phyloP scores from a whole-genome alignment of 2,329 filamentous ascomycete species.

The Myriosclerotinia duriaeana region DNA sequence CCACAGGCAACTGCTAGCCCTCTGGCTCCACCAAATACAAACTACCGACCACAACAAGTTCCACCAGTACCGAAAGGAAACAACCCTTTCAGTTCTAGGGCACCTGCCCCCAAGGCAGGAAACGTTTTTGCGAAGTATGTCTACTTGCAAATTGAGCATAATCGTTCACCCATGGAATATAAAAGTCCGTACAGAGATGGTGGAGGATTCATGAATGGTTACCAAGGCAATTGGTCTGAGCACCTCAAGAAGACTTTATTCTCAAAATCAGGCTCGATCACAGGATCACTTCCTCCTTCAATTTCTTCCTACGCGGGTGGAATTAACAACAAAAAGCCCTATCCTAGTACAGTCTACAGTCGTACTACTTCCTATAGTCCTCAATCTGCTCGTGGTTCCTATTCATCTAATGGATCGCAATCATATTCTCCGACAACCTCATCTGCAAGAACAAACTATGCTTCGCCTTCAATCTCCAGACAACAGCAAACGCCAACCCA shows the following conservation, averaged over 20 bases:
- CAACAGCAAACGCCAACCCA: constrained; percentile 26
- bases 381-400: constrained; percentile 1
- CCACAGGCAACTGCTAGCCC: constrained; percentile 17
- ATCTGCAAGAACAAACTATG: constrained; percentile 8
- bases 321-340: neutral
- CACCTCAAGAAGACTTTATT: constrained; percentile 38
- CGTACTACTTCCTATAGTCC: constrained; percentile 4
- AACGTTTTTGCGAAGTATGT: constrained; percentile 41
- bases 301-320: constrained; percentile 22
- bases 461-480: constrained; percentile 22
- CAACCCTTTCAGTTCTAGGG: constrained; percentile 35
- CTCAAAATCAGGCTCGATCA: constrained; percentile 28
- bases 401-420: constrained; percentile 16
- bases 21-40: constrained; percentile 27
- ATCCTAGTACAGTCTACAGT: neutral
- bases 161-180: constrained; percentile 57
- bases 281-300: constrained; percentile 12
- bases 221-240: constrained; percentile 48
- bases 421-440: constrained; percentile 20
- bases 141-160: constrained; percentile 61
- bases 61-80: constrained; percentile 28
- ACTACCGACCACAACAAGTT: constrained; percentile 28
- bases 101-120: constrained; percentile 23
- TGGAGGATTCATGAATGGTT: constrained; percentile 61
- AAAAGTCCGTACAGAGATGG: constrained; percentile 57